phyloP scores from a whole-genome alignment of 2,329 filamentous ascomycete species.

The Tolypocladium cylindrosporum region DNA sequence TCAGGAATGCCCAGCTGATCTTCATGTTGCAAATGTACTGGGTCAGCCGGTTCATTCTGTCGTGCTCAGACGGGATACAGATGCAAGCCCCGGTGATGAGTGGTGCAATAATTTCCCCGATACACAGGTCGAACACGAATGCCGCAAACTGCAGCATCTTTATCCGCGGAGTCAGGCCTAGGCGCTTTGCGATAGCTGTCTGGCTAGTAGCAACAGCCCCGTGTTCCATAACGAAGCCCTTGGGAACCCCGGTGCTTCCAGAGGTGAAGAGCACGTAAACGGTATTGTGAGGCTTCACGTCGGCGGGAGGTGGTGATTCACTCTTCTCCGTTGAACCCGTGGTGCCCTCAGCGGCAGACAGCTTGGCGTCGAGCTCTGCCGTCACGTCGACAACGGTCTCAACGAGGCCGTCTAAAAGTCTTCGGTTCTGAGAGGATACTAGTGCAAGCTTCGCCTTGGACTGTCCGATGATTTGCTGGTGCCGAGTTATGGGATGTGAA shows the following conservation, averaged over 20 bases:
- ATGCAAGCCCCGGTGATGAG: slow-evolving; percentile 4
- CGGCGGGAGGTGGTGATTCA: neutral
- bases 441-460: slow-evolving; percentile 1
- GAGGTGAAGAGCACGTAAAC: slow-evolving; percentile 10
- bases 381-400: neutral
- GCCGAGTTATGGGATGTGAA: slow-evolving; percentile 19
- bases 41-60: slow-evolving; percentile 1
- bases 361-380: neutral
- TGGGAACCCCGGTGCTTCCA: slow-evolving; percentile 8
- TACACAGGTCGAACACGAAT: slow-evolving; percentile 6
- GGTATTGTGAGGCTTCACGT: neutral
- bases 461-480: slow-evolving; percentile 6
- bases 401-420: neutral
- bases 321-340: neutral
- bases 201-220: slow-evolving; percentile 1
- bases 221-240: slow-evolving; percentile 9
- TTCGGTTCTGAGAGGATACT: neutral
- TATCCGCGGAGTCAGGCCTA: neutral
- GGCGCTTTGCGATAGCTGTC: neutral
- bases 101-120: slow-evolving; percentile 3
- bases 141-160: slow-evolving; percentile 6
- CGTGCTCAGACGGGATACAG: slow-evolving; percentile 5
- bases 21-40: neutral
- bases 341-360: neutral
- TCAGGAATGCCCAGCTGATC: slow-evolving; percentile 3